phyloP scores from a whole-genome alignment of 2,329 filamentous ascomycete species.

The Sarocladium oryzae region DNA sequence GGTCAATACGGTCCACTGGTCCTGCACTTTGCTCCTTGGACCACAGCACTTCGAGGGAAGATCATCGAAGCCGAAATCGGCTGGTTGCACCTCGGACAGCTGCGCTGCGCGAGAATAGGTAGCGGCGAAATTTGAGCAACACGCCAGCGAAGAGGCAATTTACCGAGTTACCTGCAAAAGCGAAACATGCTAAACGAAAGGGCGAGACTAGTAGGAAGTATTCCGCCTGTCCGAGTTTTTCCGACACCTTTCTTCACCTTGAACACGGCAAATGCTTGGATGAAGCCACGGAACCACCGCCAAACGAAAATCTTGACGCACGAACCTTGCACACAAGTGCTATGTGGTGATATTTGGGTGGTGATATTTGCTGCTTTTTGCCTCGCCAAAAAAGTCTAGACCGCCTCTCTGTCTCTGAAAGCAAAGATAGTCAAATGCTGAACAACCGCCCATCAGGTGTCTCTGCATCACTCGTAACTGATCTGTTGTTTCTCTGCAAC shows the following conservation, averaged over 20 bases:
- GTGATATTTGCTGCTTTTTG: neutral
- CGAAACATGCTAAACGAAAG: constrained; percentile 4
- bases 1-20: neutral
- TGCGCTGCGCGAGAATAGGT: too few species aligned
- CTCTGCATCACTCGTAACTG: neutral
- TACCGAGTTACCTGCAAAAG: neutral
- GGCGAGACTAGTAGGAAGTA: neutral
- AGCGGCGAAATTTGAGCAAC: neutral
- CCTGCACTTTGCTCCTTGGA: neutral
- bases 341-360: neutral
- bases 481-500: too few species aligned
- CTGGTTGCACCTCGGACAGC: neutral
- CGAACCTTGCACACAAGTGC: neutral
- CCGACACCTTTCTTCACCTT: too few species aligned
- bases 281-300: too few species aligned
- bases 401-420: neutral
- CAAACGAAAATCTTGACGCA: too few species aligned
- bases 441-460: neutral
- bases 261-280: neutral
- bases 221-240: neutral
- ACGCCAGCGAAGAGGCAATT: neutral
- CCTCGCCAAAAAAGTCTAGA: constrained; percentile 6
- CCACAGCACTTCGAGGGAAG: too few species aligned
- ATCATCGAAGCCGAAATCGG: constrained; percentile 6
- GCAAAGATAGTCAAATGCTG: neutral